Evolutionary conservation across 345 rosid genomes (phyloP).

Genomic region (Sisymbrium irio): DNA sequence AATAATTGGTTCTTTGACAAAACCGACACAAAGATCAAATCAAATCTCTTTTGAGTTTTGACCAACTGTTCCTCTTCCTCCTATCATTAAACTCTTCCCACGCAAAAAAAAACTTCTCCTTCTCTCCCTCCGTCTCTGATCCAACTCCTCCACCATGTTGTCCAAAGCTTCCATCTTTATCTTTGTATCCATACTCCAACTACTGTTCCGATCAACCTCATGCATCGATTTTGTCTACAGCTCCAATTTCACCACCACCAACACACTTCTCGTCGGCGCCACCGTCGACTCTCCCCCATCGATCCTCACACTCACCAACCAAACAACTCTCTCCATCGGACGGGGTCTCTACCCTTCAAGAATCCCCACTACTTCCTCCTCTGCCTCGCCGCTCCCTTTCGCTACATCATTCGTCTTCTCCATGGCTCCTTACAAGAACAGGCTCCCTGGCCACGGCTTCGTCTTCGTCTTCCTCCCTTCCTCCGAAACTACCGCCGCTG

Average conservation of each 20-base stretch:
- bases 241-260: slow-evolving; percentile 52
- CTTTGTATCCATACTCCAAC: not conserved
- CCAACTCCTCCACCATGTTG: not conserved
- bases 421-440: slow-evolving; percentile 48
- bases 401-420: slow-evolving; percentile 77
- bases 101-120: not conserved
- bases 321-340: slow-evolving; percentile 48
- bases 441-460: slow-evolving; percentile 61
- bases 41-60: not conserved
- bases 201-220: slow-evolving; percentile 21
- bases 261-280: slow-evolving; percentile 47
- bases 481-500: slow-evolving; percentile 43
- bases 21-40: not conserved
- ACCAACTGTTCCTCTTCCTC: slow-evolving; percentile 5
- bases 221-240: slow-evolving; percentile 59
- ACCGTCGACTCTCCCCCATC: slow-evolving; percentile 40
- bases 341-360: slow-evolving; percentile 60
- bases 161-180: slow-evolving; percentile 13
- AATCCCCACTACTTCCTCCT: slow-evolving; percentile 38
- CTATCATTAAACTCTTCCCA: not conserved
- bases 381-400: slow-evolving; percentile 44
- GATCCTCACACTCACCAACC: slow-evolving; percentile 59
- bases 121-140: not conserved
- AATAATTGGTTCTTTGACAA: slow-evolving; percentile 8
- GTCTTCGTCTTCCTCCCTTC: slow-evolving; percentile 59